Evolutionary conservation across 768 basidiomycete species (phyloP).

Genomic region (Boletales sp.): DNA sequence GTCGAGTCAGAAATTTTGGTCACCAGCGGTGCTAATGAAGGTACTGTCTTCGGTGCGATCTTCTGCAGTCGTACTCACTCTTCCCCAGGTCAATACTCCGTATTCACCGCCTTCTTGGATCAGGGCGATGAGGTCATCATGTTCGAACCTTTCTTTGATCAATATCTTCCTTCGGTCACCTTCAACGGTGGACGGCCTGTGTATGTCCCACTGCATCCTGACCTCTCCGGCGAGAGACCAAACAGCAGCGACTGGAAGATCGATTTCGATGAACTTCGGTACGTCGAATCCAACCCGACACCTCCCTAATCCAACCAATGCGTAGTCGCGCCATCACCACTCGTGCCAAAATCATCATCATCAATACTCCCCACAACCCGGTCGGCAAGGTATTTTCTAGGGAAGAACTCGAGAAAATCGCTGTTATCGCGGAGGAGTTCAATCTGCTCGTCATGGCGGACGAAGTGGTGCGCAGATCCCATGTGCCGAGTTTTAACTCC

Average conservation of each 20-base stretch:
- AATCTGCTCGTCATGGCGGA: conserved; percentile 93
- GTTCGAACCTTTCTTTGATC: conserved; percentile 98
- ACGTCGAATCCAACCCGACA: conserved; percentile 11
- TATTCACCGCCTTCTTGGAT: conserved; percentile 88
- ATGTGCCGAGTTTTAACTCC: not conserved
- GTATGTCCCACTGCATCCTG: conserved; percentile 93
- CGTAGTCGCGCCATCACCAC: conserved; percentile 76
- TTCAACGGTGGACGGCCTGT: conserved; percentile 94
- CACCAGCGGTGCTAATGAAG: conserved; percentile 97
- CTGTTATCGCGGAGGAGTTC: conserved; percentile 83
- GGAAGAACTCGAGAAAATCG: conserved; percentile 80
- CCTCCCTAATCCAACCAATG: conserved; percentile 2
- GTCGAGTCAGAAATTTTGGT: conserved; percentile 88
- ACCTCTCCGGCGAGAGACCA: conserved; percentile 46
- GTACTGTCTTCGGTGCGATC: conserved; percentile 34
- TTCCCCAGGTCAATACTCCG: conserved; percentile 76
- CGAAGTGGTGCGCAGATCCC: conserved; percentile 74
- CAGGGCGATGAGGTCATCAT: conserved; percentile 96
- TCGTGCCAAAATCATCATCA: conserved; percentile 89
- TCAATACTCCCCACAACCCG: conserved; percentile 97
- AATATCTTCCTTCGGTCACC: conserved; percentile 87
- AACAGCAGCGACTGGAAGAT: conserved; percentile 83
- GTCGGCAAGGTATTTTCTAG: conserved; percentile 95
- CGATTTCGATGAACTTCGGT: conserved; percentile 87
- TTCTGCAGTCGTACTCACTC: conserved; percentile 1